phyloP scores from a whole-genome alignment of 805 yeast genomes.

The Saccharomycopsis sp. region DNA sequence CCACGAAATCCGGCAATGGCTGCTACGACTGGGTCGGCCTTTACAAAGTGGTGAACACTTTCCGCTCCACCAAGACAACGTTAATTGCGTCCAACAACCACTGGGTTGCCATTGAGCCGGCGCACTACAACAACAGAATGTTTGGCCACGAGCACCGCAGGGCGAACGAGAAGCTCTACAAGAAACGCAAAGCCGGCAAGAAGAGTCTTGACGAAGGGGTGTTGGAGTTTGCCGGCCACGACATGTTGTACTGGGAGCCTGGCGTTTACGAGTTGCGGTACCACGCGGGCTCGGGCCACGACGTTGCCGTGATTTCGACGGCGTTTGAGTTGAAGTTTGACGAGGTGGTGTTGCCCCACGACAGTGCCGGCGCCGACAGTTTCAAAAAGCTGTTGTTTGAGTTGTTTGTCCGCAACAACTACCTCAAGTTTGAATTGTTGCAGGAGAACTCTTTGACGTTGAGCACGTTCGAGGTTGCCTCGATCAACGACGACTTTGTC shows the following conservation, averaged over 20 bases:
- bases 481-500: constrained; percentile 10
- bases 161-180: not conserved
- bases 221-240: constrained; percentile 39
- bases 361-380: constrained; percentile 9
- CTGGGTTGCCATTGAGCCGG: constrained; percentile 44
- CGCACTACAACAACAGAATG: constrained; percentile 27
- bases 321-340: constrained; percentile 54
- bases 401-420: constrained; percentile 8
- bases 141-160: constrained; percentile 15
- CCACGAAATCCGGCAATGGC: constrained; percentile 30
- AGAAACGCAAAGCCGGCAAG: constrained; percentile 7
- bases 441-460: not conserved
- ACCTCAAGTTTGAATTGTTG: constrained; percentile 9
- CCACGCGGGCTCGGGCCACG: constrained; percentile 58
- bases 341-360: constrained; percentile 26
- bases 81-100: constrained; percentile 54
- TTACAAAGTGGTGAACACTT: constrained; percentile 53
- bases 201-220: constrained; percentile 33
- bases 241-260: constrained; percentile 49
- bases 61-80: constrained; percentile 46
- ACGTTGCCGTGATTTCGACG: constrained; percentile 53
- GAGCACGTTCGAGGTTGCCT: not conserved
- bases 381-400: constrained; percentile 10
- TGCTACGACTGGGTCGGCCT: constrained; percentile 69
- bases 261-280: constrained; percentile 71